phyloP scores from a whole-genome alignment of 495 filamentous ascomycete species.

The Trichodelitschia bisporula region DNA sequence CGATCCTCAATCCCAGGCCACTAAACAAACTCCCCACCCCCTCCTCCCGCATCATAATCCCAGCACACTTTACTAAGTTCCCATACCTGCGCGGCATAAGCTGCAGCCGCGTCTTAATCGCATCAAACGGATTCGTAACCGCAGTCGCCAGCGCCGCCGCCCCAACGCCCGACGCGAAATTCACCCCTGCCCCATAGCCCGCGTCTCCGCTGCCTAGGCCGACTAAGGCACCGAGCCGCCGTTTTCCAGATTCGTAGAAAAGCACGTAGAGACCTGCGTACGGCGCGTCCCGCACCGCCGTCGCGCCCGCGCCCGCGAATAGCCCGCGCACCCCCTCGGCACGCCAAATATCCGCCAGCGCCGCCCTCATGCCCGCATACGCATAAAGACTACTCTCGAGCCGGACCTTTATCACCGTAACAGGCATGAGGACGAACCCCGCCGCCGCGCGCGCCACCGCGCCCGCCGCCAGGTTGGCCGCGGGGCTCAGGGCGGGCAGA shows the following conservation, averaged over 20 bases:
- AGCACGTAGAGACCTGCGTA: conserved; percentile 89
- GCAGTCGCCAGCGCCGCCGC: conserved; percentile 65
- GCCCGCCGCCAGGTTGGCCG: conserved; percentile 66
- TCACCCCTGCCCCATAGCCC: conserved; percentile 32
- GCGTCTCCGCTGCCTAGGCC: background rate
- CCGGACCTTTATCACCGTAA: conserved; percentile 91
- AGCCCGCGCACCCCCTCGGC: conserved; percentile 62
- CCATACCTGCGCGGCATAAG: conserved; percentile 61
- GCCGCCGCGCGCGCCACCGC: conserved; percentile 62
- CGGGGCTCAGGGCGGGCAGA: conserved; percentile 62
- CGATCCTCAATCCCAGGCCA: conserved; percentile 69
- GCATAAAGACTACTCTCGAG: conserved; percentile 70
- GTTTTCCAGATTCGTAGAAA: conserved; percentile 81
- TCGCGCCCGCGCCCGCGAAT: conserved; percentile 84
- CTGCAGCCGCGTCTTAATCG: conserved; percentile 86
- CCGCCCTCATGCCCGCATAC: conserved; percentile 53
- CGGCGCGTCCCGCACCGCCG: conserved; percentile 76
- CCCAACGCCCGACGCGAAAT: conserved; percentile 56
- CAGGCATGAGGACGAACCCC: conserved; percentile 82
- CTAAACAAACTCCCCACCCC: conserved; percentile 62
- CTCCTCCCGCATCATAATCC: conserved; percentile 58
- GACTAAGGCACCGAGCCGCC: conserved; percentile 22
- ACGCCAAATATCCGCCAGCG: conserved; percentile 46
- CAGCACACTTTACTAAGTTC: conserved; percentile 59
- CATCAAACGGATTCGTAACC: conserved; percentile 89